phyloP scores from a whole-genome alignment of 257 asterid species.

The Jacaranda copaia region DNA sequence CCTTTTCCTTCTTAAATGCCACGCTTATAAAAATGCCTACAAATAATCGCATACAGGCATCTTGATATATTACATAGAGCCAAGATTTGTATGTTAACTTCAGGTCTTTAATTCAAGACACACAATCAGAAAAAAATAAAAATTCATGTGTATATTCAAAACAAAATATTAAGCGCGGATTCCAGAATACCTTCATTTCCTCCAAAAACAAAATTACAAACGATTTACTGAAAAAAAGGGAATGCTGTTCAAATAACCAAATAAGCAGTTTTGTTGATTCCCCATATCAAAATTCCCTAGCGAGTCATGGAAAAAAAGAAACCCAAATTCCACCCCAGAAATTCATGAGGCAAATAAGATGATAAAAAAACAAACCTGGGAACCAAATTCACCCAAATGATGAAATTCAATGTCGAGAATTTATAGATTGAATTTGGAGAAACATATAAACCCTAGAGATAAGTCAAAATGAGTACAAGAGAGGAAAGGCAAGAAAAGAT shows the following conservation, averaged over 20 bases:
- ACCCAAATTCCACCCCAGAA: no score
- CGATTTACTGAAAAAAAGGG: conserved; percentile 23
- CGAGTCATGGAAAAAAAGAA: background rate
- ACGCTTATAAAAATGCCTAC: conserved; percentile 8
- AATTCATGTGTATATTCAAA: background rate
- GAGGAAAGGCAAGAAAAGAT: conserved; percentile 49
- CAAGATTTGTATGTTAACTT: conserved; percentile 23
- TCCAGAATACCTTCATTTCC: conserved; percentile 32
- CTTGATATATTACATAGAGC: conserved; percentile 20
- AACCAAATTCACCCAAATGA: conserved; percentile 33
- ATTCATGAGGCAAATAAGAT: background rate
- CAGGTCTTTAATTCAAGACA: background rate
- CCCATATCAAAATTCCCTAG: conserved; percentile 10
- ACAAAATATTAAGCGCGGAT: conserved; percentile 42
- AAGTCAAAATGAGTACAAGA: conserved; percentile 53
- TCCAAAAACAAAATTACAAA: conserved; percentile 27
- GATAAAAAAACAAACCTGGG: conserved; percentile 43
- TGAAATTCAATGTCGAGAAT: conserved; percentile 30
- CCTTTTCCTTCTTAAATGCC: background rate
- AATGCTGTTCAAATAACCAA: conserved; percentile 1
- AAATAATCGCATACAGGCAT: conserved; percentile 14
- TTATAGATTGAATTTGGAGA: conserved; percentile 30
- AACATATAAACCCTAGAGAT: conserved; percentile 52
- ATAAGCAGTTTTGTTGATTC: background rate
- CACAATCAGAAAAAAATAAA: background rate